Evolutionary conservation across 2,329 filamentous ascomycete genomes (phyloP), one percentile per base, ranked within the genome.

Genomic region (Zymoseptoria passerinii): DNA sequence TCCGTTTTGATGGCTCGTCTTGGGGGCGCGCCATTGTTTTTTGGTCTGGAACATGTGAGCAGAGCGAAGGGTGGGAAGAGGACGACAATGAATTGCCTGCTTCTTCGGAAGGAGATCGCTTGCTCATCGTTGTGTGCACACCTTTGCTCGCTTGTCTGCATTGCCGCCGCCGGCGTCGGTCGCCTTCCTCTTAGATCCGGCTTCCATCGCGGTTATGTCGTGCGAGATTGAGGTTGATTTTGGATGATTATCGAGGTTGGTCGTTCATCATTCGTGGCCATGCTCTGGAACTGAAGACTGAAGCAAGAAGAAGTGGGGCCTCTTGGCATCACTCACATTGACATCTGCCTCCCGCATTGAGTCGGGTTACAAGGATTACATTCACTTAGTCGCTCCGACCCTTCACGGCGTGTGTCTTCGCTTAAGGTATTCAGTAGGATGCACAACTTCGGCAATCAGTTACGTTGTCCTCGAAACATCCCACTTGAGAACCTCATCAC

Each of bases 21-120:
- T 70, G 48, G 74, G 74, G 60, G 72, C 70, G 19, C 70, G 71
- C 77, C 77, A 78, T 65, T 74, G 71, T 67, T 74, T 77, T 67
- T 75, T 77, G 16, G 70, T 72, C 74, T 77, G 54, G 28, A 44
- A 58, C 51, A 40, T 18, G 20, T 57, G 23, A 57, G 56, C 50
- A 16, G 19, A 8, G 61, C 62, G 67, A 53, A 64, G 64, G 64
- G 49, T 19, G 4, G 48, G 29, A 23, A 10, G 16, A 35, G 44
- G 40, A 50, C 28, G 27, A 51, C 35, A 16, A 52, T 49, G 62
- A 64, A 59, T 63, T 56, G 50, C 23, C 28, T 28, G 29, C 8
- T 23, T 44, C 49, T 9, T 23, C 23, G 2, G 23, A 23, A 3
- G 23, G 23, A 23, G 23, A 23, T 23, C 23, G 23, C 23, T 23